Evolutionary conservation across 208 protist genomes (phyloP).

Genomic region (Angomonas deanei): DNA sequence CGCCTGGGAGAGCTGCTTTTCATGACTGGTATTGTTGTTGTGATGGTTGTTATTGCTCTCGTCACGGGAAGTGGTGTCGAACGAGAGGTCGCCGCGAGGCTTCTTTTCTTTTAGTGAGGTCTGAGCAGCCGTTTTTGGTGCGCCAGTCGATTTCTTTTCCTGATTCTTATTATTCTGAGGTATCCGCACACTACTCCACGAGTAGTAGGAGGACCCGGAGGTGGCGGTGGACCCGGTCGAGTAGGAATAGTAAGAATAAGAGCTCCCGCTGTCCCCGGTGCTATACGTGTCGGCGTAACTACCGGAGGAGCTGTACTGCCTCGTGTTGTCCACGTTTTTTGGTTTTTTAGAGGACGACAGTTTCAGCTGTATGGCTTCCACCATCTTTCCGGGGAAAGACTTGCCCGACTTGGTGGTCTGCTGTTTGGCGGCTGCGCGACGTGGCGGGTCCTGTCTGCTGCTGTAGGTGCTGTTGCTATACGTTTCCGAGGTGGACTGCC

Average conservation of each 20-base stretch:
- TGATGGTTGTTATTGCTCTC: background rate
- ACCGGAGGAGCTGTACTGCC: background rate
- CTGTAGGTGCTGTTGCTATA: too few relatives aligned
- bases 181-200: background rate
- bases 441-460: too few relatives aligned
- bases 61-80: background rate
- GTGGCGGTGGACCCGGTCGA: background rate
- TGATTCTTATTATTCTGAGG: too few relatives aligned
- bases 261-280: background rate
- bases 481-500: too few relatives aligned
- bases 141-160: too few relatives aligned
- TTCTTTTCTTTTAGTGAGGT: constrained; percentile 3
- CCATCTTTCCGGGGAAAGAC: too few relatives aligned
- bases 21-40: background rate
- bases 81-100: background rate
- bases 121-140: too few relatives aligned
- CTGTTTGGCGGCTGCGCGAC: too few relatives aligned
- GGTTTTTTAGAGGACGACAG: too few relatives aligned
- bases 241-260: constrained; percentile 1
- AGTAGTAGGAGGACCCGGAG: background rate
- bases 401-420: too few relatives aligned
- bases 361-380: too few relatives aligned
- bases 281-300: background rate
- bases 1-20: background rate
- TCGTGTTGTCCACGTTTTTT: background rate